These are phyloP conservation scores for Ensete ventricosum DNA, from an alignment of 176 grass and related monocot genomes.

Conservation along the genomic window DNA sequence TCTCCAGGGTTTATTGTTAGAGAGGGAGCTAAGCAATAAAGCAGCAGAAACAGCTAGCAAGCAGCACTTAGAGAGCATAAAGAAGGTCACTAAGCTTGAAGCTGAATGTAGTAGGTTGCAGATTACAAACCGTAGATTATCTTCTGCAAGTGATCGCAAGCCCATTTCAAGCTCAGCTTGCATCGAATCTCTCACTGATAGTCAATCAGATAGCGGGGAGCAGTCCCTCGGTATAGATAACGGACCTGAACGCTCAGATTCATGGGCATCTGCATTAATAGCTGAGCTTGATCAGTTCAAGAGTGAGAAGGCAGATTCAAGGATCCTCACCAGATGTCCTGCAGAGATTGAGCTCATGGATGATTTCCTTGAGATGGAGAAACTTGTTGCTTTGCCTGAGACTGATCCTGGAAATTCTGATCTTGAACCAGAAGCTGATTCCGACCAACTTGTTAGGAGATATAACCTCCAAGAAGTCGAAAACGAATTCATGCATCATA, in stretches of 20 bases:
- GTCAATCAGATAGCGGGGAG: slow-evolving; percentile 69
- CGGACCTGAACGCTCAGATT: slow-evolving; percentile 59
- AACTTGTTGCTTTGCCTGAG: slow-evolving; percentile 58
- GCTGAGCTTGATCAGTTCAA: slow-evolving; percentile 79
- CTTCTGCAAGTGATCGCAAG: slow-evolving; percentile 39
- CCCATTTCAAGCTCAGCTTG: slow-evolving; percentile 24
- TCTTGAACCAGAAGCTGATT: slow-evolving; percentile 41
- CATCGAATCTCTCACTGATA: slow-evolving; percentile 67
- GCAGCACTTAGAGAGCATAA: slow-evolving; percentile 80
- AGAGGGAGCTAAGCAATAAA: slow-evolving; percentile 80
- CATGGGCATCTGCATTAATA: slow-evolving; percentile 72
- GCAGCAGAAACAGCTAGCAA: slow-evolving; percentile 91
- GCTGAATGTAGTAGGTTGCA: slow-evolving; percentile 65
- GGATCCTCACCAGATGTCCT: slow-evolving; percentile 22
- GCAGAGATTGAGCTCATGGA: slow-evolving; percentile 84
- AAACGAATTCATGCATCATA: slow-evolving; percentile 30
- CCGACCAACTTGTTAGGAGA: slow-evolving; percentile 28
- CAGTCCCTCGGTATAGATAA: slow-evolving; percentile 42
- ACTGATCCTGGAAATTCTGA: slow-evolving; percentile 31
- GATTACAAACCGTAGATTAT: slow-evolving; percentile 31
- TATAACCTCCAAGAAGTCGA: slow-evolving; percentile 25
- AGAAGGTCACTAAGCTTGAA: slow-evolving; percentile 74
- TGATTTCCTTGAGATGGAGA: slow-evolving; percentile 99
- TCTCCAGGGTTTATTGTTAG: slow-evolving; percentile 48
- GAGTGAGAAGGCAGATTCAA: slow-evolving; percentile 27